Evolutionary conservation across 768 basidiomycete species (phyloP).

Genomic region (Trametes coccinea): DNA sequence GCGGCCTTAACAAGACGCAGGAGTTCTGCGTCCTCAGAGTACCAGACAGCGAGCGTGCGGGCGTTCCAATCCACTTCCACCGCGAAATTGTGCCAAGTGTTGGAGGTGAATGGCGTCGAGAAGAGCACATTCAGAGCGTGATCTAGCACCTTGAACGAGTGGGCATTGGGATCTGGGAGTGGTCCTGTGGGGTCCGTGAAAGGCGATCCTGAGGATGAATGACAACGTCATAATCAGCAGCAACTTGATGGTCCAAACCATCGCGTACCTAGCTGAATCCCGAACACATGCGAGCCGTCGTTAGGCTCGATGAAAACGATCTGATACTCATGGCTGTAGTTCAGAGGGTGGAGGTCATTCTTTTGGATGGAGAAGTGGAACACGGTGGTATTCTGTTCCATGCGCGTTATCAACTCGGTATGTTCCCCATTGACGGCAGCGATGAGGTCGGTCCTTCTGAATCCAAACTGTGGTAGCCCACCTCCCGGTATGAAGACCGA

Average conservation of each 20-base stretch:
- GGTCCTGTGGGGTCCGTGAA: conserved; percentile 53
- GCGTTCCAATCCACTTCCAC: conserved; percentile 56
- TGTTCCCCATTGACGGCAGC: conserved; percentile 45
- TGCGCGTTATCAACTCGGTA: conserved; percentile 37
- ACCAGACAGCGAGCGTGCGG: conserved; percentile 50
- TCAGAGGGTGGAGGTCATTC: conserved; percentile 45
- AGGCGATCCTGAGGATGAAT: conserved; percentile 46
- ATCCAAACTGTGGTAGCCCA: conserved; percentile 50
- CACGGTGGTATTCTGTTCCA: conserved; percentile 46
- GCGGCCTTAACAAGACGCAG: conserved; percentile 46
- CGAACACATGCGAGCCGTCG: conserved; percentile 63
- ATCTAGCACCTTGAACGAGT: conserved; percentile 55
- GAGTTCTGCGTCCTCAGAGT: conserved; percentile 43
- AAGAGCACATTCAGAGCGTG: conserved; percentile 55
- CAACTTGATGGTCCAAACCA: background rate
- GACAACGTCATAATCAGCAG: too few species aligned
- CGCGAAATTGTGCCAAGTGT: conserved; percentile 61
- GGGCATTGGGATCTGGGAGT: conserved; percentile 44
- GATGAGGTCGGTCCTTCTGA: conserved; percentile 61
- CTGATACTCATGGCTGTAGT: conserved; percentile 61
- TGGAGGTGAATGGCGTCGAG: conserved; percentile 43
- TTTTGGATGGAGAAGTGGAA: conserved; percentile 53
- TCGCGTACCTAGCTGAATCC: conserved; percentile 52
- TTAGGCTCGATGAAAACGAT: conserved; percentile 61
- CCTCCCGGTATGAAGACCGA: conserved; percentile 58